Base-by-base conservation (phyloP, 1,139 yeast species). In the Pichia sp. region DNA sequence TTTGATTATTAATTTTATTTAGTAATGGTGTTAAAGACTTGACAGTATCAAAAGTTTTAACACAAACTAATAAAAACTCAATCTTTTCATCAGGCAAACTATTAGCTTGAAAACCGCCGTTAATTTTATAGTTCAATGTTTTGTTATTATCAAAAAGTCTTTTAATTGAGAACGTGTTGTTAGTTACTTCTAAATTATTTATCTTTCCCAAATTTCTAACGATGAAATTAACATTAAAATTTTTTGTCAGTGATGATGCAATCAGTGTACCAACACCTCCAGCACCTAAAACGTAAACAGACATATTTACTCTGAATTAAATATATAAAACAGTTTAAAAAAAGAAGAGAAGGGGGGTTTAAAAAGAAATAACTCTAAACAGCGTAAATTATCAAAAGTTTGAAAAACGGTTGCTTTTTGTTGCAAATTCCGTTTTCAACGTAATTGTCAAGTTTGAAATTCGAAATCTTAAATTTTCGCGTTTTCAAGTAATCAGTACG, bases 21-120 rank as follows among this genome's bases (percentile, higher is more conserved):
- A 62, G 30, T 22, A 66, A 43, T 10, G 67, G 67, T 2, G 41
- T 49, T 25, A 67, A 25, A 0, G 70, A 60, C 22, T 52, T 44
- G 13, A 65, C 58, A 0, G 68, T 66, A 46, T 64, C 67, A 44
- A 65, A 64, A 0, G 69, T 63, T 57, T 67, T 67, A n/a, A 67
- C 68, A 38, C 63, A 52, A 5, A 67, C 61, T n/a, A 67, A 57
- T 39, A 67, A 53, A 43, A 60, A 62, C n/a, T 59, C 61, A 33
- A 67, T 64, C 5, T 45, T 44, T 1, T 52, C 42, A 28, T 61
- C 64, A 1, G 56, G 54, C 6, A 61, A 46, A 1, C 47, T 33
- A n/a, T 60, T 59, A 3, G 53, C 55, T 29, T 44, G 38, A 8
- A 50, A 55, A 1, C 59, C 63, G 1, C 58, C 56, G 31, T 57